Conservation (phyloP, 257 asterid species). For the Eucommia ulmoides region DNA sequence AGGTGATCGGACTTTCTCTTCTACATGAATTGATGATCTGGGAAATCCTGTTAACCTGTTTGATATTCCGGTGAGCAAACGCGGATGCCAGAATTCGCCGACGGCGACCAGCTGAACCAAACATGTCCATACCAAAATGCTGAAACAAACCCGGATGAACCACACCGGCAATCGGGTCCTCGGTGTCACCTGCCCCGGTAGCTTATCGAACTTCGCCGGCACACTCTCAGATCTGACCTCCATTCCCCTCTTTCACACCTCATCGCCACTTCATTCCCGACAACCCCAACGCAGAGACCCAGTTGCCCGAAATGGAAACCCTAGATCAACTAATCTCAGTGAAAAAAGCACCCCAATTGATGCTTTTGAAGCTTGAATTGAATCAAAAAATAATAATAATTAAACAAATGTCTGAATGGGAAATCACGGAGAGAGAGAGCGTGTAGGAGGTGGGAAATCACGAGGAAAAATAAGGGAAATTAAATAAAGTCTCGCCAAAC, state of each 20-base stretch:
- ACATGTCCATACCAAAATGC: constrained; percentile 88
- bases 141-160: constrained; percentile 84
- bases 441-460: background rate
- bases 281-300: constrained; percentile 2
- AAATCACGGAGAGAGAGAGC: background rate
- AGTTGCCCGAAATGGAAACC: background rate
- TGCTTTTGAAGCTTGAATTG: background rate
- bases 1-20: constrained; percentile 31
- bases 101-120: constrained; percentile 79
- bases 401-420: background rate
- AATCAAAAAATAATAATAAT: no score
- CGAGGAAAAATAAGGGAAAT: background rate
- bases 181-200: constrained; percentile 52
- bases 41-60: constrained; percentile 15
- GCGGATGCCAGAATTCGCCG: constrained; percentile 77
- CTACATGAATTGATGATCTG: constrained; percentile 21
- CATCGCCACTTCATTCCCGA: constrained; percentile 45
- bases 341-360: background rate
- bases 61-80: constrained; percentile 25
- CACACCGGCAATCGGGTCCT: constrained; percentile 69
- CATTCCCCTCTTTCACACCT: constrained; percentile 20
- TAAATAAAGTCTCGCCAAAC: background rate
- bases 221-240: constrained; percentile 36
- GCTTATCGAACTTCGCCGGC: constrained; percentile 22
- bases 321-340: background rate